A percentile compares a stretch with the other conserved stretches of the same genome.
These are phyloP conservation scores for Pelargonium fulgidum DNA, from an alignment of 441 rosid genomes.

Conservation along the genomic window DNA sequence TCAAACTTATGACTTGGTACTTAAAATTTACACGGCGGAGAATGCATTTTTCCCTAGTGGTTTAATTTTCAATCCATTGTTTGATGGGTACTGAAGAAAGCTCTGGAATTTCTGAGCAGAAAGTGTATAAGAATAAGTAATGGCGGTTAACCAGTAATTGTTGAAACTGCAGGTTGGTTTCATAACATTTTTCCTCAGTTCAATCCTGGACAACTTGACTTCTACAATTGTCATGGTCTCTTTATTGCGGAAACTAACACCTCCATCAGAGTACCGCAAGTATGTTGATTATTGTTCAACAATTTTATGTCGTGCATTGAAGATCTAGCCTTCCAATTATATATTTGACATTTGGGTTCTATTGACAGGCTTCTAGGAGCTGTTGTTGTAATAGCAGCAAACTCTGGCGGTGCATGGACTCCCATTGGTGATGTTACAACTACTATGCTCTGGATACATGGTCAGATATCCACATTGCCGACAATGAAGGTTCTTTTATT, in stretches of 20 bases:
- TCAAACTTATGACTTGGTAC: background rate
- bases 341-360: slow-evolving; percentile 11
- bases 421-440: slow-evolving; percentile 98
- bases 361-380: slow-evolving; percentile 77
- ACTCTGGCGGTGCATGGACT: slow-evolving; percentile 97
- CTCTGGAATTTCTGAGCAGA: no score
- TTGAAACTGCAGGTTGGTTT: slow-evolving; percentile 63
- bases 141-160: slow-evolving; percentile 19
- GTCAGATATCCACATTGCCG: slow-evolving; percentile 69
- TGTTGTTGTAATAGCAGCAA: slow-evolving; percentile 89
- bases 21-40: no score
- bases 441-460: slow-evolving; percentile 97
- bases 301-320: background rate
- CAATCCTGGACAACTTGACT: slow-evolving; percentile 83
- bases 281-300: slow-evolving; percentile 31
- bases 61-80: background rate
- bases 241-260: slow-evolving; percentile 72
- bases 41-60: background rate
- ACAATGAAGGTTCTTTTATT: slow-evolving; percentile 63
- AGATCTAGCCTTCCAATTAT: background rate
- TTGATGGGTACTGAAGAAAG: background rate
- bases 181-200: slow-evolving; percentile 80
- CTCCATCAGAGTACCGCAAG: slow-evolving; percentile 89
- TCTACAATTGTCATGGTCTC: slow-evolving; percentile 96
- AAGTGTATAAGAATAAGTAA: no score